These are phyloP conservation scores for Cladophialophora exuberans DNA, from an alignment of 2,329 filamentous ascomycete genomes.

Conservation along the genomic window DNA sequence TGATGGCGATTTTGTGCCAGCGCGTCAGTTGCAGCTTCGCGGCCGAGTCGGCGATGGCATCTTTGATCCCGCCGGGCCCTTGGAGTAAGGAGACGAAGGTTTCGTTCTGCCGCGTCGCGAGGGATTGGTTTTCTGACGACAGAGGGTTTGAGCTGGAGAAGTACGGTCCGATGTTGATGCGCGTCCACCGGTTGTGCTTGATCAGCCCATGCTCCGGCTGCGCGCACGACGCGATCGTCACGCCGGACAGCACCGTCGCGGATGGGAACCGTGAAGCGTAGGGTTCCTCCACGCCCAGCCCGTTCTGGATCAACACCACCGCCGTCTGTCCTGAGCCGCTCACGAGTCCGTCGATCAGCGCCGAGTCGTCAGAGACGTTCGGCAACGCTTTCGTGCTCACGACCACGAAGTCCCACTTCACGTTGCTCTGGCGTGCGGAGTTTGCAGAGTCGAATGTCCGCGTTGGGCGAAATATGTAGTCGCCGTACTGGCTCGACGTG, in stretches of 20 bases:
- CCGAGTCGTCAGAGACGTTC: constrained; percentile 65
- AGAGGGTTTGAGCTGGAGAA: constrained; percentile 51
- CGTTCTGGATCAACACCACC: constrained; percentile 72
- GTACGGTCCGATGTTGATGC: constrained; percentile 71
- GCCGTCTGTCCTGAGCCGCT: constrained; percentile 52
- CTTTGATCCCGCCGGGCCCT: constrained; percentile 65
- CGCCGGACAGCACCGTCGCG: constrained; percentile 66
- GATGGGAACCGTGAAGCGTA: constrained; percentile 65
- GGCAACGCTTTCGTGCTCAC: constrained; percentile 73
- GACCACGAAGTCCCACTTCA: constrained; percentile 67
- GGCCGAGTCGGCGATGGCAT: constrained; percentile 67
- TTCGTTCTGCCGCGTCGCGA: constrained; percentile 42
- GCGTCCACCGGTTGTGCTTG: constrained; percentile 73
- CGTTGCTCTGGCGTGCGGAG: constrained; percentile 53
- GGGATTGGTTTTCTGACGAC: constrained; percentile 33
- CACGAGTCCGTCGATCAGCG: constrained; percentile 64
- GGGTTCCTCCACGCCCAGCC: constrained; percentile 69
- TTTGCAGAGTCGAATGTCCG: constrained; percentile 65
- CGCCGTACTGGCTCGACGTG: constrained; percentile 67
- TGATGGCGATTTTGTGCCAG: constrained; percentile 79
- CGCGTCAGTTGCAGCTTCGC: constrained; percentile 69
- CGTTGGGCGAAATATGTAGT: constrained; percentile 66
- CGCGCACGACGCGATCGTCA: constrained; percentile 70
- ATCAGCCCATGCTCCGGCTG: constrained; percentile 66
- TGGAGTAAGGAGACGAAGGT: constrained; percentile 50